Percentiles rank a stretch among this genome's conserved stretches.
These are phyloP conservation scores for Stellera chamaejasme DNA, from an alignment of 345 rosid species.

Conservation along the genomic window DNA sequence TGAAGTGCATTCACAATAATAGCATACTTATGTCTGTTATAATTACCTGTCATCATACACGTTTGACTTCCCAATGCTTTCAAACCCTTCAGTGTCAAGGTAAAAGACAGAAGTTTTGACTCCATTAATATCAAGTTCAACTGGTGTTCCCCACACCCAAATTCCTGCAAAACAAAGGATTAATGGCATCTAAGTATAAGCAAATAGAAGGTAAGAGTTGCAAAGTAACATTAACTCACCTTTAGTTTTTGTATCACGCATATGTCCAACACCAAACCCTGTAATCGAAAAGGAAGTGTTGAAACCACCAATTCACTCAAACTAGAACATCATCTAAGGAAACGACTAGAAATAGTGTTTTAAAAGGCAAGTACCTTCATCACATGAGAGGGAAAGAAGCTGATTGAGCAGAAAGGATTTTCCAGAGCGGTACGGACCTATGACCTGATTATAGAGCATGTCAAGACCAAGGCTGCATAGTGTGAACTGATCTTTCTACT, in stretches of 20 bases:
- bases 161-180: conserved; percentile 44
- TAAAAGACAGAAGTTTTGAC: conserved; percentile 80
- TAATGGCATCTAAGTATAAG: conserved; percentile 9
- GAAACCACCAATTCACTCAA: conserved; percentile 3
- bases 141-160: conserved; percentile 99
- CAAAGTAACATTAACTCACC: conserved; percentile 31
- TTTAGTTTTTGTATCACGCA: conserved; percentile 99
- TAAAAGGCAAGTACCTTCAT: conserved; percentile 56
- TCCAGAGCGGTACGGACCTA: conserved; percentile 99
- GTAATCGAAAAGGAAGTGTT: conserved; percentile 13
- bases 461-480: conserved; percentile 13
- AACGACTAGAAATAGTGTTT: too few species aligned
- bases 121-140: conserved; percentile 68
- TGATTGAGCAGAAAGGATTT: conserved; percentile 98
- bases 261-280: conserved; percentile 99
- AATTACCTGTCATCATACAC: conserved; percentile 93
- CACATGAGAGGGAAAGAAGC: conserved; percentile 96
- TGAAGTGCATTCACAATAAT: neutral
- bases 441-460: conserved; percentile 56
- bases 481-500: neutral
- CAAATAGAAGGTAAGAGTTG: conserved; percentile 4
- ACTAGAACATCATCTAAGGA: too few species aligned
- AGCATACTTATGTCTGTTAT: neutral
- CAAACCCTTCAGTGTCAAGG: conserved; percentile 98
- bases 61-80: conserved; percentile 97